Base-by-base conservation (phyloP, 495 filamentous ascomycete species). In the Penicillium simplicissimum region DNA sequence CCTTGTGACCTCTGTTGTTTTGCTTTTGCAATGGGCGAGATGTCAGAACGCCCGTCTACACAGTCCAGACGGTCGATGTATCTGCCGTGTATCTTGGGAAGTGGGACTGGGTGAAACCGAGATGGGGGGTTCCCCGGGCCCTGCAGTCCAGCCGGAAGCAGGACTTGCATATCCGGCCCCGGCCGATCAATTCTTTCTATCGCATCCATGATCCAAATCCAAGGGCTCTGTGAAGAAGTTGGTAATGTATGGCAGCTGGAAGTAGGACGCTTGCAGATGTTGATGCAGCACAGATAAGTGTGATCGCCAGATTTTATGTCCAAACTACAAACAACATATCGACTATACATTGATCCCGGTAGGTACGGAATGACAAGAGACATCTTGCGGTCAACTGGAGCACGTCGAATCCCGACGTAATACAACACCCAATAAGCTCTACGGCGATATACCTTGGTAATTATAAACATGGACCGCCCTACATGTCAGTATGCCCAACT, bases 121-220 rank as follows among this genome's bases (percentile, higher is more conserved):
- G 54, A 65, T 67, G 47, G 64, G 47, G 3, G 53, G 36, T 65
- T 35, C 55, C 34, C 34, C 58, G 52, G 40, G 53, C 55, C 36
- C 48, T 58, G 55, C 59, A 61, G 58, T 57, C 47, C 60, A 58
- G 55, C 62, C 67, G 67, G 67, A 70, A 61, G 67, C 60, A 60
- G 52, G 58, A 70, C 58, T 37, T 62, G 62, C 67, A 66, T 63
- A 65, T 67, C 69, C 69, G 67, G n/a, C n/a, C n/a, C n/a, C n/a
- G 37, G 52, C 56, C 58, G 63, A 71, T 68, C 57, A 55, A 40
- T 63, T 42, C 15, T 45, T 57, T 31, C 38, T 9, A 19, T 57
- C 36, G 54, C 19, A 57, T 15, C 54, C 43, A 57, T 14, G n/a
- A 6, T 19, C 23, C 48, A 17, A 34, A 34, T 14, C 23, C 14